Base-by-base conservation (phyloP, 2,329 filamentous ascomycete genomes). In the Cladophialophora exuberans region DNA sequence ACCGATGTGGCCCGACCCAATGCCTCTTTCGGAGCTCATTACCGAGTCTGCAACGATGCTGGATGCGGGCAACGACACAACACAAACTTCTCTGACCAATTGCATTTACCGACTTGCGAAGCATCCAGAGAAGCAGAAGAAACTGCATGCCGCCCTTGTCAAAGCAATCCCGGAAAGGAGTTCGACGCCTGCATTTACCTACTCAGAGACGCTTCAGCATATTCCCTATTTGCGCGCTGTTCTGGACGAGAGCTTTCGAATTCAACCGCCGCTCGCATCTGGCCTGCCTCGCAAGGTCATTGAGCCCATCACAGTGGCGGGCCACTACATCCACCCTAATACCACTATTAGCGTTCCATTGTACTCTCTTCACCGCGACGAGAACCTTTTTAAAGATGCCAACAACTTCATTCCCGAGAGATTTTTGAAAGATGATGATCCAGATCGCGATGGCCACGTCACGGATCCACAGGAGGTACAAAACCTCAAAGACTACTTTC, bases 1-100 rank as follows among this genome's bases (percentile, higher is more conserved):
- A 2, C 52, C 48, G 26, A 59, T 59, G 28, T 15, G 43, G 22
- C 46, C 56, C 10, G 35, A 25, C 7, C 42, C 52, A 3, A 52
- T 59, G 46, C 22, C 33, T 6, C 11, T 56, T 9, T 23, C 31
- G n/a, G 39, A 61, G 30, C 36, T 61, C 10, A 6, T 53, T 6
- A 52, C 58, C 15, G 58, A 61, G 22, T 59, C 46, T 26, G 30
- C 47, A 4, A 59, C 52, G 15, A 56, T 59, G 46, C 26, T 61
- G 17, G 42, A 59, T 23, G 58, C 58, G 7, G 58, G 58, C 18
- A 59, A 53, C 33, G 56, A 61, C 38, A 61, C 58, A 3, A 61
- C 58, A 3, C 56, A 59, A 22, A 56, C 52, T 7, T 52, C 51
- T 3, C 47, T 61, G 17, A 59, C 58, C 7, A 59, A 53, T 17